A percentile compares a stretch with the other conserved stretches of the same genome.
phyloP scores from a whole-genome alignment of 192 early-diverging fungal genomes.

The Entomortierella lignicola region DNA sequence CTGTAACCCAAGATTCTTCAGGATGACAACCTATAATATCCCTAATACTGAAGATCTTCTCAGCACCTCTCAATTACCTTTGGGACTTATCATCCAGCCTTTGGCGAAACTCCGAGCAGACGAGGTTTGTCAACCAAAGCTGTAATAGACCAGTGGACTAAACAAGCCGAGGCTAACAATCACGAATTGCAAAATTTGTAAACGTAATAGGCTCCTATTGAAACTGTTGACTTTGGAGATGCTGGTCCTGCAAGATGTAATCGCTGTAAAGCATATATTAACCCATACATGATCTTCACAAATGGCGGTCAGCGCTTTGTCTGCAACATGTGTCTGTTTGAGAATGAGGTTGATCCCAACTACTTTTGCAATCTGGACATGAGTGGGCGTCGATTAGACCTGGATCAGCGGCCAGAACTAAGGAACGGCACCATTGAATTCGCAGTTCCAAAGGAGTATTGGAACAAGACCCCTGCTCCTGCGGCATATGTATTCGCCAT shows the following conservation, averaged over 20 bases:
- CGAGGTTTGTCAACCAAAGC: constrained; percentile 61
- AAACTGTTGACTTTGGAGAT: constrained; percentile 86
- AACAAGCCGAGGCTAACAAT: not conserved
- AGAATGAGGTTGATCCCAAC: constrained; percentile 88
- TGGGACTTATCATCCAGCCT: constrained; percentile 92
- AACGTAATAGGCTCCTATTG: constrained; percentile 66
- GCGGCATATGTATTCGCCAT: constrained; percentile 91
- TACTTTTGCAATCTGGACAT: constrained; percentile 97
- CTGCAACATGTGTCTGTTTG: constrained; percentile 93
- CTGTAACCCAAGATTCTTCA: constrained; percentile 90
- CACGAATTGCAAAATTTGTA: not conserved
- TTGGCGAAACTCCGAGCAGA: constrained; percentile 82
- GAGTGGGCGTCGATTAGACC: constrained; percentile 87
- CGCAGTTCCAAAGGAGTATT: constrained; percentile 85
- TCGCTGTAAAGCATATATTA: constrained; percentile 95
- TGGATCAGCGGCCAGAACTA: constrained; percentile 89
- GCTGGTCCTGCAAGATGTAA: constrained; percentile 89
- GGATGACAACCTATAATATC: constrained; percentile 89
- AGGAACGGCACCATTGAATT: constrained; percentile 92
- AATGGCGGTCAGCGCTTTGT: constrained; percentile 93
- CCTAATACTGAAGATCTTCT: constrained; percentile 86
- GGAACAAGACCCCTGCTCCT: constrained; percentile 73
- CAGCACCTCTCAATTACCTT: constrained; percentile 81
- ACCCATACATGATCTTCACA: constrained; percentile 88
- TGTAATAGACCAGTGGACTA: not conserved